Base-by-base conservation (phyloP, 768 basidiomycete species). In the Agaricus sinodeliciosus region DNA sequence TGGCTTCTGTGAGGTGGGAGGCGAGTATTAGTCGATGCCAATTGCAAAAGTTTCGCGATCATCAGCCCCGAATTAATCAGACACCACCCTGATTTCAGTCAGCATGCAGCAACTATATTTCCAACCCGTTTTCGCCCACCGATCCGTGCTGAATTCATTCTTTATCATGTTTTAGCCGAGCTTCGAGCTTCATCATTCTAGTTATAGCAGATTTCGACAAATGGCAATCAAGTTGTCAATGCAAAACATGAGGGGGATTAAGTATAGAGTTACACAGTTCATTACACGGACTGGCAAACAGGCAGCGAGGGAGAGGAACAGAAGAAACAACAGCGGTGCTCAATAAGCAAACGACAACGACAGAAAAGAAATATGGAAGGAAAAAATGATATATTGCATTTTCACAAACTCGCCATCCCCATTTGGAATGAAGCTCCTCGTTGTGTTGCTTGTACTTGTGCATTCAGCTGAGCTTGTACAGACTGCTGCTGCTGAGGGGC, bases 361-460 rank as follows among this genome's bases (percentile, higher is more conserved):
- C 28, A 54, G 55, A 43, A 55, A 19, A 56, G 39, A 55, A 22
- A 58, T 59, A 48, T 43, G 45, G 43, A 54, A 55, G 53, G 31
- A 31, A 43, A 47, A 57, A 48, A 45, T 49, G 39, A 50, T 48
- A 45, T 55, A 48, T 46, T 47, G 37, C 41, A 59, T n/a, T 43
- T 50, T 73, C 62, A 77, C 68, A 76, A 67, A 56, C 75, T 75
- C 55, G 74, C 74, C 69, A 79, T 73, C 51, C 75, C 72, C 71
- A 80, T 75, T 60, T 74, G 78, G 68, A 79, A 77, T 15, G 74
- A 67, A 36, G 67, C 72, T 65, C 74, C 72, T 65, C 74, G 67
- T 55, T 69, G 69, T 39, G 62, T 58, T 50, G 68, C 63, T 48
- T 68, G 68, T 42, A 72, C 60, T 54, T 74, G 72, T 25, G 69